These are phyloP conservation scores for Pythium insidiosum DNA, from an alignment of 352 stramenopile genomes.

Conservation along the genomic window DNA sequence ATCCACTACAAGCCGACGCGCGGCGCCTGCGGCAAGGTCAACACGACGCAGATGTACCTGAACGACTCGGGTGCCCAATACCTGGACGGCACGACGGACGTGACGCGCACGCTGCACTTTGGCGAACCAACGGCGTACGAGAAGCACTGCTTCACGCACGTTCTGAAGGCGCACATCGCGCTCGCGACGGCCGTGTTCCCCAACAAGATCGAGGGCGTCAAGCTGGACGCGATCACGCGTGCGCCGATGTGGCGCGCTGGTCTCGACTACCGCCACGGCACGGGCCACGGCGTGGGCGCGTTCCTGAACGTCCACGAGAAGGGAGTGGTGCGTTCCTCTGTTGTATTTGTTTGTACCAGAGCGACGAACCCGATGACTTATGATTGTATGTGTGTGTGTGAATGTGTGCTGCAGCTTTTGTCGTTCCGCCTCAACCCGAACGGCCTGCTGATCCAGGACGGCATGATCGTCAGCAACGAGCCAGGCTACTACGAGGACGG, in stretches of 20 bases:
- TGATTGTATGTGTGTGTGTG: constrained; percentile 1
- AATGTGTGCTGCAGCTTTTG: constrained; percentile 47
- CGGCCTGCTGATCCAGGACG: constrained; percentile 75
- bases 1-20: constrained; percentile 91
- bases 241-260: constrained; percentile 91
- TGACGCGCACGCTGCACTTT: constrained; percentile 98
- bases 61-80: constrained; percentile 99
- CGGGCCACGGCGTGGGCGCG: constrained; percentile 95
- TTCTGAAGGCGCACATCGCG: constrained; percentile 97
- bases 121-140: constrained; percentile 89
- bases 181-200: constrained; percentile 85
- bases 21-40: constrained; percentile 81
- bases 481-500: constrained; percentile 98
- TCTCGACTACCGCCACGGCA: constrained; percentile 97
- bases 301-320: constrained; percentile 98
- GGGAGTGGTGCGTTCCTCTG: constrained; percentile 47
- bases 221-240: constrained; percentile 95
- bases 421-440: constrained; percentile 84
- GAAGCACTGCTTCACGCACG: constrained; percentile 93
- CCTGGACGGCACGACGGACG: constrained; percentile 97
- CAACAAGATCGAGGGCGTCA: constrained; percentile 91
- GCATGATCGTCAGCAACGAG: constrained; percentile 98
- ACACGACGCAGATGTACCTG: constrained; percentile 92
- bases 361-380: neutral
- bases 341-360: too few relatives aligned